A percentile compares a stretch with the other conserved stretches of the same genome.
phyloP scores from a whole-genome alignment of 208 protist genomes.

The Acanthamoeba royreba region DNA sequence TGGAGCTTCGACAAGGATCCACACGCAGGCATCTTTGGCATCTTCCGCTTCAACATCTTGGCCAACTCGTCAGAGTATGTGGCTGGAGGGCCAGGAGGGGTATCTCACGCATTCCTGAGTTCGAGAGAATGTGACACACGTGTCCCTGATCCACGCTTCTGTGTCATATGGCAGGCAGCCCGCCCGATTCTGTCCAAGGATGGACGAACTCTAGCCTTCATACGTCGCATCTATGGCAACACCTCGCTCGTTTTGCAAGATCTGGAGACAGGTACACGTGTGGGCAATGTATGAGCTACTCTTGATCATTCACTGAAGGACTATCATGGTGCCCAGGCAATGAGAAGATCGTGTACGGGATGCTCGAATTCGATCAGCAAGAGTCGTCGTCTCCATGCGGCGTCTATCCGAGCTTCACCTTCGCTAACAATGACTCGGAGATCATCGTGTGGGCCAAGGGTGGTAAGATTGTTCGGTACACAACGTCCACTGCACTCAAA shows the following conservation, averaged over 20 bases:
- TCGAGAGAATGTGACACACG: too few relatives aligned
- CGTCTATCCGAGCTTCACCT: slow-evolving; percentile 16
- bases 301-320: background rate
- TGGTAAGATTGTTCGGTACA: background rate
- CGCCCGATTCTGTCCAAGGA: background rate
- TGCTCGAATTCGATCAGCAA: background rate
- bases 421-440: background rate
- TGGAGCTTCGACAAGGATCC: too few relatives aligned
- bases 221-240: background rate
- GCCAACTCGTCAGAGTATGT: too few relatives aligned
- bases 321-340: background rate
- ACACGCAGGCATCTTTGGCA: too few relatives aligned
- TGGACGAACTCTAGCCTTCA: background rate
- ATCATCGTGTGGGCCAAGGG: slow-evolving; percentile 36
- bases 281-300: background rate
- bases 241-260: slow-evolving; percentile 15
- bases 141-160: too few relatives aligned
- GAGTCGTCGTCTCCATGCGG: background rate
- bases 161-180: background rate
- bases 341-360: background rate
- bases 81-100: too few relatives aligned
- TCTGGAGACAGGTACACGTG: background rate
- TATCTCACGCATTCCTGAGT: too few relatives aligned
- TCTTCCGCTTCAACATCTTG: too few relatives aligned
- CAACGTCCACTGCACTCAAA: too few relatives aligned